Evolutionary conservation across 1,284 basidiomycete genomes (phyloP).

Genomic region (Leccinum griseonigrum): DNA sequence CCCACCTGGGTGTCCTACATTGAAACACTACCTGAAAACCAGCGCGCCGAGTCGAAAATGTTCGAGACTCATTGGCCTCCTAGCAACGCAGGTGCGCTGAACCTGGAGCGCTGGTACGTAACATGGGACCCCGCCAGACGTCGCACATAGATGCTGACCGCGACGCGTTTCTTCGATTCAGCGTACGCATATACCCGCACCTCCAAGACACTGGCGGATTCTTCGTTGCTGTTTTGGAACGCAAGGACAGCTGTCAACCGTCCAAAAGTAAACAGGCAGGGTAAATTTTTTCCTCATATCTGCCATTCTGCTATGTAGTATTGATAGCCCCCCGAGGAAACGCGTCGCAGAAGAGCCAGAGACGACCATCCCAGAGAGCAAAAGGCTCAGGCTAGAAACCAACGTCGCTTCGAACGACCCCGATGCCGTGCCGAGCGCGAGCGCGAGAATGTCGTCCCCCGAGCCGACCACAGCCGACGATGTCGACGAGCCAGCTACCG

Average conservation of each 20-base stretch:
- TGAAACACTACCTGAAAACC: conserved; percentile 46
- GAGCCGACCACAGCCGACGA: conserved; percentile 11
- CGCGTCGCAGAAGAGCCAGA: conserved; percentile 43
- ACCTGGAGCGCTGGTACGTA: conserved; percentile 71
- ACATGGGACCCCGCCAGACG: not conserved
- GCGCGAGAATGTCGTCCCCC: conserved; percentile 16
- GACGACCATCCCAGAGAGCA: conserved; percentile 39
- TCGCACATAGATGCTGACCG: conserved; percentile 1
- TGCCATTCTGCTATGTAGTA: not conserved
- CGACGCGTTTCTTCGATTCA: conserved; percentile 29
- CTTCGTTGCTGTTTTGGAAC: conserved; percentile 89
- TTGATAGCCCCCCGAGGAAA: conserved; percentile 35
- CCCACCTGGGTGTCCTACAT: conserved; percentile 54
- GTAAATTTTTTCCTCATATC: conserved; percentile 17
- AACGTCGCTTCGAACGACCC: conserved; percentile 11
- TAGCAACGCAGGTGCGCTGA: conserved; percentile 53
- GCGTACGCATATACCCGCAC: conserved; percentile 91
- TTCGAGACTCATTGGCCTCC: conserved; percentile 81
- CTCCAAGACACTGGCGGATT: conserved; percentile 98
- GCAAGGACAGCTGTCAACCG: conserved; percentile 31
- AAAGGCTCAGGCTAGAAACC: conserved; percentile 45
- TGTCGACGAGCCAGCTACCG: conserved; percentile 8
- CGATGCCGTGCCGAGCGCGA: conserved; percentile 5
- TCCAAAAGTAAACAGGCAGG: conserved; percentile 17
- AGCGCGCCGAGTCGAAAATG: conserved; percentile 56